These are phyloP conservation scores for Backusella tuberculispora DNA, from an alignment of 192 early-diverging fungal genomes.

Conservation along the genomic window DNA sequence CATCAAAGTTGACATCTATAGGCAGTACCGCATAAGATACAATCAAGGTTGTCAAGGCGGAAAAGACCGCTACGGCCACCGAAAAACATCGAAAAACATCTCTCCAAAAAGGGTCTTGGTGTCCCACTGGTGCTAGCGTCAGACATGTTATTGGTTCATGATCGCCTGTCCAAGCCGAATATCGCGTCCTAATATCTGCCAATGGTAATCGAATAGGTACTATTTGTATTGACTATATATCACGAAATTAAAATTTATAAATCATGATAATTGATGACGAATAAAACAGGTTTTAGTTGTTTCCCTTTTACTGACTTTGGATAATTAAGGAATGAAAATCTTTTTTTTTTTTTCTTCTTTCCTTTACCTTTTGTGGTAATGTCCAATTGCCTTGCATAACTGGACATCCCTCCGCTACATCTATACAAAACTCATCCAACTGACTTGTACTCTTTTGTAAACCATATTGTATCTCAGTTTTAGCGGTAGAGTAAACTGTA, in stretches of 20 bases:
- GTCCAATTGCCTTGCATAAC: background rate
- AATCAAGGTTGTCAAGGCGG: slow-evolving; percentile 23
- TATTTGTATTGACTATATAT: background rate
- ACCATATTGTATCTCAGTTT: background rate
- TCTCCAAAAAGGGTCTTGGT: slow-evolving; percentile 29
- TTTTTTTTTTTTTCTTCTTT: too few relatives aligned
- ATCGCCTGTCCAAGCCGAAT: slow-evolving; percentile 15
- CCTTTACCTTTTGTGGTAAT: background rate
- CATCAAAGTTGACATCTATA: slow-evolving; percentile 9
- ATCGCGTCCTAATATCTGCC: slow-evolving; percentile 23
- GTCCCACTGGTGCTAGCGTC: slow-evolving; percentile 16
- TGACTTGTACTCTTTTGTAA: background rate
- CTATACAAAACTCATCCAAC: background rate
- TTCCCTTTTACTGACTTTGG: background rate
- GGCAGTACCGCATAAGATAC: slow-evolving; percentile 13
- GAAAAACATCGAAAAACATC: slow-evolving; percentile 25
- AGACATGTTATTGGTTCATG: slow-evolving; percentile 17
- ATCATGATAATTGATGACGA: background rate
- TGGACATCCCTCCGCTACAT: background rate
- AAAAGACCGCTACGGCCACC: slow-evolving; percentile 24
- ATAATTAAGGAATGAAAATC: background rate
- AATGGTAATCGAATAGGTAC: slow-evolving; percentile 1
- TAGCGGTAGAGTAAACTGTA: background rate
- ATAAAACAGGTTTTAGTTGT: background rate
- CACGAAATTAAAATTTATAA: too few relatives aligned